A percentile compares a stretch with the other conserved stretches of the same genome.
Conservation (phyloP, 257 asterid species). For the Craterostigma plantagineum region DNA sequence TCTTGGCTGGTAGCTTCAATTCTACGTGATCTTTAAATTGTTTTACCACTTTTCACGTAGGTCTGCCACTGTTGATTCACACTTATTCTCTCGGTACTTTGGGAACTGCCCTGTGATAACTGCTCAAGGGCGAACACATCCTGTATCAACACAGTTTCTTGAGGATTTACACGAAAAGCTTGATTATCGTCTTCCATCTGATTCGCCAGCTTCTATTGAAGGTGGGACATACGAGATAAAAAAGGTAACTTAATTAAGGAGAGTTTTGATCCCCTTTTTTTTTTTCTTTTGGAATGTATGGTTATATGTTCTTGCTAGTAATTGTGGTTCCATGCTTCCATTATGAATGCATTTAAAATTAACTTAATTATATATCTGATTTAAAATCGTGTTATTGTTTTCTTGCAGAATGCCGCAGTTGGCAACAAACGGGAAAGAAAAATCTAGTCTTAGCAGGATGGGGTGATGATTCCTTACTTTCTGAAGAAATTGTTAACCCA, state of each 20-base stretch:
- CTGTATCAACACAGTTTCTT: slow-evolving; percentile 69
- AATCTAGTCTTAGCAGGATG: slow-evolving; percentile 78
- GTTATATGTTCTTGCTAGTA: not conserved
- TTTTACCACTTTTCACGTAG: slow-evolving; percentile 22
- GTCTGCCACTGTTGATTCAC: slow-evolving; percentile 98
- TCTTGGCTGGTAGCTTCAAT: slow-evolving; percentile 10
- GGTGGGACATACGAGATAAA: slow-evolving; percentile 26
- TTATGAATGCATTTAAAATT: too few relatives aligned
- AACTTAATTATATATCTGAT: too few relatives aligned
- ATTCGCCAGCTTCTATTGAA: slow-evolving; percentile 66
- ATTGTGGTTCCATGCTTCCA: too few relatives aligned
- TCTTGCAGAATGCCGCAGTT: slow-evolving; percentile 60
- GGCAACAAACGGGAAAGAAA: slow-evolving; percentile 73
- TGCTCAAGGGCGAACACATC: slow-evolving; percentile 91
- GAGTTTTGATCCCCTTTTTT: too few relatives aligned
- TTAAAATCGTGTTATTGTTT: slow-evolving; percentile 3
- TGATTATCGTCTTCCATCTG: slow-evolving; percentile 75
- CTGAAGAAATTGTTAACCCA: slow-evolving; percentile 62
- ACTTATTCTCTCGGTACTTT: slow-evolving; percentile 72
- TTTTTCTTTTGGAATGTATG: slow-evolving; percentile 3
- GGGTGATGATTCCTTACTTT: slow-evolving; percentile 88
- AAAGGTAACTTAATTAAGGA: slow-evolving; percentile 36
- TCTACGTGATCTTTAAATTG: not conserved
- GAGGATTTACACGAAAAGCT: slow-evolving; percentile 76
- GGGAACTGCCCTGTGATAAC: slow-evolving; percentile 87